Percentiles rank a stretch among this genome's conserved stretches.
These are phyloP conservation scores for Colletotrichum sp. DNA, from an alignment of 2,329 filamentous ascomycete genomes.

Conservation along the genomic window DNA sequence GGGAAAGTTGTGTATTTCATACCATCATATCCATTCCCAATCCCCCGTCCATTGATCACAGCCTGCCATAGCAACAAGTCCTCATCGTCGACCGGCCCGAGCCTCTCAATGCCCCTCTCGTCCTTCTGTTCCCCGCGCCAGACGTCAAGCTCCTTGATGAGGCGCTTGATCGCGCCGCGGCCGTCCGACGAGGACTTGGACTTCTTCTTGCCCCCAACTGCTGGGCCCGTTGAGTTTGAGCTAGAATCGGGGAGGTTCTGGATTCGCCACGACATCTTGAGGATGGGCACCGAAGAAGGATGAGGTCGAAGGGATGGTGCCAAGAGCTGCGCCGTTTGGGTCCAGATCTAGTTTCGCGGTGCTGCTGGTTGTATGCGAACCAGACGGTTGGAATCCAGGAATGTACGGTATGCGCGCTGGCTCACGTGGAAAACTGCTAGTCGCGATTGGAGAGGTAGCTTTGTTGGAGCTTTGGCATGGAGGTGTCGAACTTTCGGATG, in stretches of 20 bases:
- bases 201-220: constrained; percentile 15
- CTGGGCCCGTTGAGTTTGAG: constrained; percentile 15
- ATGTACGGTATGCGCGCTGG: neutral
- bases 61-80: constrained; percentile 64
- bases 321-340: neutral
- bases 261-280: constrained; percentile 22
- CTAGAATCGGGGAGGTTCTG: constrained; percentile 21
- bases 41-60: constrained; percentile 62
- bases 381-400: neutral
- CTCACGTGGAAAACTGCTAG: neutral
- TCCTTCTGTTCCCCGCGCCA: constrained; percentile 54
- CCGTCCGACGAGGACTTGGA: constrained; percentile 41
- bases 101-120: constrained; percentile 62
- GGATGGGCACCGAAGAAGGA: neutral
- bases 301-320: neutral
- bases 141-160: constrained; percentile 62
- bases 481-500: neutral
- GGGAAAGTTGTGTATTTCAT: constrained; percentile 22
- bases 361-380: neutral
- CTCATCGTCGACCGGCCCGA: constrained; percentile 59
- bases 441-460: neutral
- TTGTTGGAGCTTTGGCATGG: neutral
- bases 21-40: constrained; percentile 64
- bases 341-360: neutral
- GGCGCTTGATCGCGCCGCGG: constrained; percentile 54